A percentile compares a stretch with the other conserved stretches of the same genome.
Conservation (phyloP, 1,284 basidiomycete genomes). For the Puccinia triticina region DNA sequence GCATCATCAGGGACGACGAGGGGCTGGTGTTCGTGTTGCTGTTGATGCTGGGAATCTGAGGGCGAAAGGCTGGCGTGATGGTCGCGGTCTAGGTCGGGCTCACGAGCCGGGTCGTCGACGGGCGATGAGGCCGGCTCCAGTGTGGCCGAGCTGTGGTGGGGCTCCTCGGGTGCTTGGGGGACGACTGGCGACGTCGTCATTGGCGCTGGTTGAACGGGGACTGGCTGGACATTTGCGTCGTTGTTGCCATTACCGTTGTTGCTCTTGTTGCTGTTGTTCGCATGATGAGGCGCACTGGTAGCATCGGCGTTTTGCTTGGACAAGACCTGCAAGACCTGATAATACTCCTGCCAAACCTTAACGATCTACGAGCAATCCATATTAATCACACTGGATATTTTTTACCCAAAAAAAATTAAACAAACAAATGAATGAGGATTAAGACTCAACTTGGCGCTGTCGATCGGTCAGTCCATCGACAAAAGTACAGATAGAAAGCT, state of each 20-base stretch:
- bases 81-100: not conserved
- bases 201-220: not conserved
- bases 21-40: not conserved
- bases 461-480: conserved; percentile 77
- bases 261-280: not conserved
- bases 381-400: not conserved
- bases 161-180: not conserved
- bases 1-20: conserved; percentile 15
- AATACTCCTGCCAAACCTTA: conserved; percentile 51
- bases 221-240: not conserved
- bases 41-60: not conserved
- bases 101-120: not conserved
- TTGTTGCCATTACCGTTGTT: not conserved
- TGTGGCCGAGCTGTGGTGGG: not conserved
- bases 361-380: conserved; percentile 26
- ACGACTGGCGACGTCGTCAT: not conserved
- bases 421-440: not conserved
- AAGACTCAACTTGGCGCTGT: conserved; percentile 71
- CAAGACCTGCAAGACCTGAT: conserved; percentile 43
- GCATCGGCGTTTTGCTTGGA: conserved; percentile 43
- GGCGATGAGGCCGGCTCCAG: not conserved
- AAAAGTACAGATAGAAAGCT: conserved; percentile 73
- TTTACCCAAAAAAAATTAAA: conserved; percentile 62
- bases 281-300: not conserved
- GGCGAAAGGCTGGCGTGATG: not conserved